Base-by-base conservation (phyloP, 169 alveolate genomes). In the Ichthyophthirius multifiliis region DNA sequence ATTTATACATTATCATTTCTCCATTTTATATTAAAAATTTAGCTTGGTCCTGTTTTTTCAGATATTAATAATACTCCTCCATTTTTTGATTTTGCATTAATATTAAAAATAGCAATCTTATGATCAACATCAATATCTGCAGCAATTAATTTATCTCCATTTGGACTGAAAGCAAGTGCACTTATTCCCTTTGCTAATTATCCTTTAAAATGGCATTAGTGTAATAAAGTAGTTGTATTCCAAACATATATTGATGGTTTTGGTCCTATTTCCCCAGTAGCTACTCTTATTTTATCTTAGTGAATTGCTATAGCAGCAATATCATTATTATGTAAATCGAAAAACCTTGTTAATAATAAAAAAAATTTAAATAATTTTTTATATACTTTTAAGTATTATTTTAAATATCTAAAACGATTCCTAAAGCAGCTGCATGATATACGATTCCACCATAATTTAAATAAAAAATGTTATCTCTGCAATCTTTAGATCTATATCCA, bases 401-500 rank as follows among this genome's bases (percentile, higher is more conserved):
- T 23, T 13, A 15, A 18, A 43, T 39, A 71, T 88, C 89, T 32
- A 87, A 89, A 13, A 89, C 85, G 6, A 94, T 85, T 13, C 92
- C 96, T 30, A 92, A 55, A 20, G 92, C 94, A 37, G 96, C 97
- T 0, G 96, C 95, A 77, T 91, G 83, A 75, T 91, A 94, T 27
- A 91, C 92, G 15, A 94, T 87, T 23, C 82, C 18, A 30, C 92
- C 92, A 46, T 87, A 86, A 20, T 77, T 75, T 32, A 94, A 41
- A 34, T 90, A 90, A 74, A 80, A 75, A 23, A 92, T 73, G 62
- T 92, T 94, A 78, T 94, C 91, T 77, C 91, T 87, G 16, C 87
- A 89, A 84, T 94, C 96, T 86, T 89, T 90, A 18, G 90, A 83
- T 75, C 96, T 84, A 81, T 90, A 92, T 44, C 97, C 97, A 86